Evolutionary conservation across 805 yeast genomes (phyloP).

Genomic region (Barnettozyma sucrosica): DNA sequence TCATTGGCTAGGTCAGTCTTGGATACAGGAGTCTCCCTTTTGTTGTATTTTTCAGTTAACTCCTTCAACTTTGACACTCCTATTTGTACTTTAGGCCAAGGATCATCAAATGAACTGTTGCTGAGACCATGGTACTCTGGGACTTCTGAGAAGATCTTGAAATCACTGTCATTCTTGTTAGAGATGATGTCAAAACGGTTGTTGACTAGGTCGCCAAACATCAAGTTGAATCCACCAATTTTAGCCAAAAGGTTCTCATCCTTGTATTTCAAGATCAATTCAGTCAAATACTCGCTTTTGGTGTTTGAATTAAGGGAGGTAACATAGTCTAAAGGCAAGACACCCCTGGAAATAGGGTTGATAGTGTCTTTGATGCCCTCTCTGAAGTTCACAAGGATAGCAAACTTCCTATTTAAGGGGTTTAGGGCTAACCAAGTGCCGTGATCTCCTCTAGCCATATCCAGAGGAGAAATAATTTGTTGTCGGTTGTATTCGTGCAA

Average conservation of each 20-base stretch:
- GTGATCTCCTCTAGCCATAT: conserved; percentile 62
- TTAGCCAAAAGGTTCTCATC: conserved; percentile 18
- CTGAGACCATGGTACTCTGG: conserved; percentile 52
- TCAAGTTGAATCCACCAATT: conserved; percentile 30
- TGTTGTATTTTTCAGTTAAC: conserved; percentile 24
- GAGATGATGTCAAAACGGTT: conserved; percentile 27
- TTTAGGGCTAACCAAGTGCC: conserved; percentile 92
- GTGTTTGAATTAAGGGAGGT: conserved; percentile 19
- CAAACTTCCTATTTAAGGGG: conserved; percentile 45
- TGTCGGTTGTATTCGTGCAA: conserved; percentile 29
- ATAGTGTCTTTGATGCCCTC: conserved; percentile 34
- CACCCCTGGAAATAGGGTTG: conserved; percentile 39
- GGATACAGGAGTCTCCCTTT: conserved; percentile 18
- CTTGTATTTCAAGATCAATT: conserved; percentile 14
- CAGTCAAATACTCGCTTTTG: conserved; percentile 20
- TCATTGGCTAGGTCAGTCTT: conserved; percentile 41
- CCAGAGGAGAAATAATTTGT: conserved; percentile 59
- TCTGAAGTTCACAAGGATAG: conserved; percentile 71
- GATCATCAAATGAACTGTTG: conserved; percentile 56
- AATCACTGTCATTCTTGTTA: conserved; percentile 23
- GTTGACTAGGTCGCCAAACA: conserved; percentile 31
- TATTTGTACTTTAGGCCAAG: conserved; percentile 67
- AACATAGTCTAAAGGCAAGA: conserved; percentile 36
- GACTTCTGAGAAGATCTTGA: conserved; percentile 24
- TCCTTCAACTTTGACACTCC: conserved; percentile 45